phyloP scores from a whole-genome alignment of 176 grass and related monocot genomes.

The Eremochloa ophiuroides region DNA sequence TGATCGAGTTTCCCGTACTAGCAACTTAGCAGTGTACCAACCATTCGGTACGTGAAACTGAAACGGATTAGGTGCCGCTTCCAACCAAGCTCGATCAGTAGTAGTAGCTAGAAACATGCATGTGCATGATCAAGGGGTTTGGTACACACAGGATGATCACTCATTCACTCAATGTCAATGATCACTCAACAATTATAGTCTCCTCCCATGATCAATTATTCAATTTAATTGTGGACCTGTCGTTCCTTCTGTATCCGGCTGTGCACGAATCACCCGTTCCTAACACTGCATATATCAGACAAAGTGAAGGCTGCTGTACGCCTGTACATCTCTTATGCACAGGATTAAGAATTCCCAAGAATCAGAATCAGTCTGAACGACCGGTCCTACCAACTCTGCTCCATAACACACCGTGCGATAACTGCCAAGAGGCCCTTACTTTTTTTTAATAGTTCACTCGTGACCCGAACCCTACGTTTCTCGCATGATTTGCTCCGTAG shows the following conservation, averaged over 20 bases:
- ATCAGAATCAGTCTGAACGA: neutral
- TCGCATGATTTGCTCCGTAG: constrained; percentile 30
- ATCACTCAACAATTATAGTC: constrained; percentile 20
- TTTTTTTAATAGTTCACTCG: constrained; percentile 27
- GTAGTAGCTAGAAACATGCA: too few relatives aligned
- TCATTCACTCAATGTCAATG: neutral
- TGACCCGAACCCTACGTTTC: neutral
- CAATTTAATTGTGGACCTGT: constrained; percentile 12
- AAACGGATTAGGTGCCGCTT: too few relatives aligned
- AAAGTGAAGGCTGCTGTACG: neutral
- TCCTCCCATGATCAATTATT: neutral
- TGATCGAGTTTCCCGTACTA: neutral
- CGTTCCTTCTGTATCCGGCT: constrained; percentile 11
- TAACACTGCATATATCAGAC: neutral
- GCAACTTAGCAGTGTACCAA: too few relatives aligned
- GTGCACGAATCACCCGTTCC: constrained; percentile 19
- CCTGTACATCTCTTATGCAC: neutral
- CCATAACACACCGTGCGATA: neutral
- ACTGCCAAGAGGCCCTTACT: constrained; percentile 3
- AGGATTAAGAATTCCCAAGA: neutral
- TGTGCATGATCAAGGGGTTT: neutral
- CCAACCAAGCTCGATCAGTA: too few relatives aligned
- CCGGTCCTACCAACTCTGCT: neutral
- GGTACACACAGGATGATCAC: constrained; percentile 20
- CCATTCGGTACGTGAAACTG: too few relatives aligned